A percentile compares a stretch with the other conserved stretches of the same genome.
These are phyloP conservation scores for Lachnellula hyalina DNA, from an alignment of 2,329 filamentous ascomycete genomes.

Conservation along the genomic window DNA sequence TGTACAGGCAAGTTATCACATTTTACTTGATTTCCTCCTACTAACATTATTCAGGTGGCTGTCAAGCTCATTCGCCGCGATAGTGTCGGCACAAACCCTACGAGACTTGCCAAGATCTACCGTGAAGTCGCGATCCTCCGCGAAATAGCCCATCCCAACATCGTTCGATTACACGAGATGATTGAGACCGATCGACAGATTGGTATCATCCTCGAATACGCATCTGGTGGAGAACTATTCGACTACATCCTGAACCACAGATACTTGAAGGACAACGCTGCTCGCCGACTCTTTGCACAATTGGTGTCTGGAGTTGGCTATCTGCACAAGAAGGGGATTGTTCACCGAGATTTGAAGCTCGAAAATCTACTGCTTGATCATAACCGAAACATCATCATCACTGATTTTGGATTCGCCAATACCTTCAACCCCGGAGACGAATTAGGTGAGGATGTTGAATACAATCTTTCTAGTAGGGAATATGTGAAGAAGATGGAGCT, in stretches of 20 bases:
- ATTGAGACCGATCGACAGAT: slow-evolving; percentile 96
- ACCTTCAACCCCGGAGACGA: slow-evolving; percentile 90
- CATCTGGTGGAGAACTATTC: slow-evolving; percentile 94
- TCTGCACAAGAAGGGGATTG: slow-evolving; percentile 96
- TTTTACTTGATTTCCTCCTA: background rate
- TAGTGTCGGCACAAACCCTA: slow-evolving; percentile 80
- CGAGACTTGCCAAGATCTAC: slow-evolving; percentile 90
- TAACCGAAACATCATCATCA: slow-evolving; percentile 99
- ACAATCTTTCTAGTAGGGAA: slow-evolving; percentile 79
- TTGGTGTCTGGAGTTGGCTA: slow-evolving; percentile 95
- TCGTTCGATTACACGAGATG: slow-evolving; percentile 96
- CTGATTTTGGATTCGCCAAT: slow-evolving; percentile 98
- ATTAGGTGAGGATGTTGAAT: slow-evolving; percentile 82
- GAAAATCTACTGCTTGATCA: slow-evolving; percentile 93
- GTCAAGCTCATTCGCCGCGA: slow-evolving; percentile 97
- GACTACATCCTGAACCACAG: slow-evolving; percentile 97
- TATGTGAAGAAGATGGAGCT: slow-evolving; percentile 83
- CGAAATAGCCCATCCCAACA: slow-evolving; percentile 89
- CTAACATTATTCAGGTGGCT: slow-evolving; percentile 59
- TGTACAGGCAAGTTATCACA: slow-evolving; percentile 55
- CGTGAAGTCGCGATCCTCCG: slow-evolving; percentile 90
- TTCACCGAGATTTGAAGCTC: slow-evolving; percentile 92
- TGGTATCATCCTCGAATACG: slow-evolving; percentile 97
- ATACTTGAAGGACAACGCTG: slow-evolving; percentile 90
- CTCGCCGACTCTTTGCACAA: slow-evolving; percentile 87